Evolutionary conservation across 805 yeast species (phyloP).

Genomic region (Blastobotrys parvus): DNA sequence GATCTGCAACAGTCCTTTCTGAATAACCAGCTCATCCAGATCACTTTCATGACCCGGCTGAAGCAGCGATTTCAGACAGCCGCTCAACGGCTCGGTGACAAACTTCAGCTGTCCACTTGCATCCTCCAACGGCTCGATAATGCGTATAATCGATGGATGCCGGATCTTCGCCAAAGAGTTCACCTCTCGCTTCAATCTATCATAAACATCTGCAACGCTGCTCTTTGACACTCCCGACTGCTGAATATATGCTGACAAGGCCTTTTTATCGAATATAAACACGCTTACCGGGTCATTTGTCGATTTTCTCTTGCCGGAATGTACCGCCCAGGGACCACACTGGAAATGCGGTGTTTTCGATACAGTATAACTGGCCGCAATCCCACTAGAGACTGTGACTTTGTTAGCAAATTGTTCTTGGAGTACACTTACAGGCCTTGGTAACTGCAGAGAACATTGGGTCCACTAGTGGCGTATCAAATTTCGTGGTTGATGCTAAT

Average conservation of each 20-base stretch:
- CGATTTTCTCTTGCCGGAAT: conserved; percentile 68
- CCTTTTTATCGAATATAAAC: conserved; percentile 77
- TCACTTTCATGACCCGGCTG: conserved; percentile 31
- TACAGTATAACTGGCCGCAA: conserved; percentile 45
- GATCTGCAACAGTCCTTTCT: conserved; percentile 75
- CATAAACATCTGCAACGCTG: conserved; percentile 53
- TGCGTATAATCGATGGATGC: conserved; percentile 79
- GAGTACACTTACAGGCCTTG: conserved; percentile 16
- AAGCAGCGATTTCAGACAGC: conserved; percentile 40
- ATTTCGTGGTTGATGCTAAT: too few relatives aligned
- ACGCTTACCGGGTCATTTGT: conserved; percentile 50
- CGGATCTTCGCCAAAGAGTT: conserved; percentile 67
- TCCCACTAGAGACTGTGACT: conserved; percentile 18
- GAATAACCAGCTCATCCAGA: conserved; percentile 62
- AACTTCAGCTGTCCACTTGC: conserved; percentile 68
- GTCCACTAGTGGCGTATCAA: too few relatives aligned
- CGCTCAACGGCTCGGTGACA: conserved; percentile 73
- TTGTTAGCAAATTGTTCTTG: neutral
- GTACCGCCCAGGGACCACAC: conserved; percentile 77
- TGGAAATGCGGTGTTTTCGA: conserved; percentile 64
- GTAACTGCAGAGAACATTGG: conserved; percentile 18
- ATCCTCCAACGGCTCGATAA: conserved; percentile 86
- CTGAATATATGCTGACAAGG: conserved; percentile 48
- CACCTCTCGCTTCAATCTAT: conserved; percentile 58
- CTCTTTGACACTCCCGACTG: conserved; percentile 43